Conservation (phyloP, 176 grass and related monocot species). For the Rhynchospora tenuis region DNA sequence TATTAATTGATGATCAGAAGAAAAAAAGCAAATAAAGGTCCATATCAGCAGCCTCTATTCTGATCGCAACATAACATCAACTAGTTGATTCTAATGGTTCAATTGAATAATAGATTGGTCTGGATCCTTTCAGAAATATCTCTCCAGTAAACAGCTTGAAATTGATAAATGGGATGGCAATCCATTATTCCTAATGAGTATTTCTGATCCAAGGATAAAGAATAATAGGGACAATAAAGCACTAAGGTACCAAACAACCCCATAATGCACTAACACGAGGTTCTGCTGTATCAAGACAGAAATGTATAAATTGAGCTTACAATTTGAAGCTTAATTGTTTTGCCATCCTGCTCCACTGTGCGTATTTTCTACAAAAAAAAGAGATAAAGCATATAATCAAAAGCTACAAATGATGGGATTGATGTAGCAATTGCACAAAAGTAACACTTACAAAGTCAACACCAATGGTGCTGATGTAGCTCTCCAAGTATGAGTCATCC, state of each 20-base stretch:
- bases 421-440: neutral
- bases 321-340: conserved; percentile 83
- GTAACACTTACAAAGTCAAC: conserved; percentile 67
- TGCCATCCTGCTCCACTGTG: conserved; percentile 73
- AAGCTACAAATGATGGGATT: conserved; percentile 2
- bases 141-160: neutral
- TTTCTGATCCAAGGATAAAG: neutral
- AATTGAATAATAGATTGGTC: neutral
- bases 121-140: neutral
- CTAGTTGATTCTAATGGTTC: neutral
- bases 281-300: neutral
- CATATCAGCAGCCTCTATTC: neutral
- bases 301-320: conserved; percentile 30
- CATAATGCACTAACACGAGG: neutral
- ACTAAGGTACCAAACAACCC: neutral
- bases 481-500: conserved; percentile 84
- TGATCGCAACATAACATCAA: neutral
- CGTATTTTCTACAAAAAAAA: conserved; percentile 59
- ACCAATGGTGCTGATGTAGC: conserved; percentile 84
- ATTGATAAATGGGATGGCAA: neutral
- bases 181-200: neutral
- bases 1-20: neutral
- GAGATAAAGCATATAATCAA: neutral
- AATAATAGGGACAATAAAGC: neutral
- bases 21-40: neutral